Percentiles rank a stretch among this genome's conserved stretches.
Conservation (phyloP, 75 land plant genomes). For the Picea glauca region DNA sequence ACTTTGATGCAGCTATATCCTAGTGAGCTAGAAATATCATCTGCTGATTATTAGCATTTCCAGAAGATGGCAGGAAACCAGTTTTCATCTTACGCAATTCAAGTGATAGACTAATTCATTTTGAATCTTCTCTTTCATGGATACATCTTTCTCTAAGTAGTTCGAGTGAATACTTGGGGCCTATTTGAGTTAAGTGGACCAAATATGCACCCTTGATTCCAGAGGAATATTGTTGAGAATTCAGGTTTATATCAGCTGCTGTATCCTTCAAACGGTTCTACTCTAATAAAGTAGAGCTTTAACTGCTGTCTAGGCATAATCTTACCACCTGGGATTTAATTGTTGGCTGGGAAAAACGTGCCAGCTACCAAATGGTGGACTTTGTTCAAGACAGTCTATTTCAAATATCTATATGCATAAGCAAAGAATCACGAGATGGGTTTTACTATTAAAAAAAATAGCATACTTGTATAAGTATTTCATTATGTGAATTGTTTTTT, state of each 20-base stretch:
- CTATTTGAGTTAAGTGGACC: conserved; percentile 2
- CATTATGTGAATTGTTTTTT: too few species aligned
- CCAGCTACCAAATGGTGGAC: conserved; percentile 2
- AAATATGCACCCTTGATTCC: background rate
- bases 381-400: conserved; percentile 4
- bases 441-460: background rate
- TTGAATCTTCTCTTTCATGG: background rate
- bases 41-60: background rate
- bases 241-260: background rate
- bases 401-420: conserved; percentile 7
- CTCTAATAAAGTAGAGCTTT: background rate
- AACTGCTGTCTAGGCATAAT: background rate
- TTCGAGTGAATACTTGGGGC: background rate
- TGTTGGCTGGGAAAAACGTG: background rate
- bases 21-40: background rate
- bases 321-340: too few species aligned
- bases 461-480: too few species aligned
- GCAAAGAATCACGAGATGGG: conserved; percentile 1
- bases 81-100: background rate
- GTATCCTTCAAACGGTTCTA: background rate
- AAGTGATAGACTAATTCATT: background rate
- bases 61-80: background rate
- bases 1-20: conserved; percentile 9
- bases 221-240: background rate
- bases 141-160: background rate